Conservation (phyloP, 805 yeast genomes). For the Saccharomycopsis vini region DNA sequence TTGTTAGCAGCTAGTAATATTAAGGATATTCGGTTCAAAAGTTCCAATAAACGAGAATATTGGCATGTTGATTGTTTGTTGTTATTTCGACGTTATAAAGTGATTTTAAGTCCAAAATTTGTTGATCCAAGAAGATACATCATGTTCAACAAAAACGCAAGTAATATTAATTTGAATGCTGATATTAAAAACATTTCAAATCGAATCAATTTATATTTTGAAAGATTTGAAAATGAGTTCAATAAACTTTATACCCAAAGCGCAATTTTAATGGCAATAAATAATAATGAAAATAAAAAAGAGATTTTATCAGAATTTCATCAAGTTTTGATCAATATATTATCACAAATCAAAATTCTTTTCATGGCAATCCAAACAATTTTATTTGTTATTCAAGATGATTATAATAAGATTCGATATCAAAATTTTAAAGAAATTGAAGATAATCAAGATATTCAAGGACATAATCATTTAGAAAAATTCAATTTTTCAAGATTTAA, state of each 20-base stretch:
- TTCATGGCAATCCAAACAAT: conserved; percentile 11
- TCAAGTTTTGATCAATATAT: neutral
- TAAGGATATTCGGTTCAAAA: conserved; percentile 8
- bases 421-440: neutral
- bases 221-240: conserved; percentile 2
- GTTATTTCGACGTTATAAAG: conserved; percentile 9
- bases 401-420: neutral
- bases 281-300: too few species aligned
- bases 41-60: conserved; percentile 5
- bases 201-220: conserved; percentile 3
- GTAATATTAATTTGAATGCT: conserved; percentile 14
- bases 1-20: conserved; percentile 13
- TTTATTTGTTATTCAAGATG: conserved; percentile 11
- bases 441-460: neutral
- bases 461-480: conserved; percentile 2
- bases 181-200: conserved; percentile 8
- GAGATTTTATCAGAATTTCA: neutral
- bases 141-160: conserved; percentile 13
- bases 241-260: neutral
- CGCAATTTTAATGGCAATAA: too few species aligned
- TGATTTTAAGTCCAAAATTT: conserved; percentile 14
- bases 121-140: conserved; percentile 16
- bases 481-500: conserved; percentile 7
- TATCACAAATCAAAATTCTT: conserved; percentile 4
- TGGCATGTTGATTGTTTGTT: conserved; percentile 17